These are phyloP conservation scores for Danielia reshetovae DNA, from an alignment of 805 yeast genomes.

Conservation along the genomic window DNA sequence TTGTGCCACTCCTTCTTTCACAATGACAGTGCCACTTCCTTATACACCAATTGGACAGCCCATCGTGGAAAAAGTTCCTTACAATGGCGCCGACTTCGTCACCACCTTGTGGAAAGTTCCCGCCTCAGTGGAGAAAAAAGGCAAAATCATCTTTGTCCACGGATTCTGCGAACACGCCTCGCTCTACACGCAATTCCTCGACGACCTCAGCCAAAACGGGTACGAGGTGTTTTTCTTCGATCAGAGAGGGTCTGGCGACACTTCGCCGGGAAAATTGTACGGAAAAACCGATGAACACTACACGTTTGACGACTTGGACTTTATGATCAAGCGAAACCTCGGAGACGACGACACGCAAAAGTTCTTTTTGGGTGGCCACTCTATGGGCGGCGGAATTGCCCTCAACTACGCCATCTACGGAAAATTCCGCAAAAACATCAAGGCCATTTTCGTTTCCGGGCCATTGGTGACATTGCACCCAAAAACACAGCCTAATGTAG, in stretches of 20 bases:
- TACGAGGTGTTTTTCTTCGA: constrained; percentile 67
- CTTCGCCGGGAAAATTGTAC: constrained; percentile 48
- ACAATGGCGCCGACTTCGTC: constrained; percentile 37
- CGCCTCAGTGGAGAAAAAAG: constrained; percentile 34
- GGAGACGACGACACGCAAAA: constrained; percentile 35
- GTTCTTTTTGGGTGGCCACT: constrained; percentile 60
- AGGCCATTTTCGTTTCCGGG: constrained; percentile 48
- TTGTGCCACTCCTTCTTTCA: too few species aligned
- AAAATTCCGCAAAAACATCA: constrained; percentile 40
- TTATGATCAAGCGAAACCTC: constrained; percentile 45
- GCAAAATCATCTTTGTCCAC: constrained; percentile 59
- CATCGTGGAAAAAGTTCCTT: constrained; percentile 23
- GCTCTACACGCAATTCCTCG: constrained; percentile 50
- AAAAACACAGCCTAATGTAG: constrained; percentile 49
- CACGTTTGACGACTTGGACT: constrained; percentile 57
- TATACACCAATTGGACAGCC: constrained; percentile 34
- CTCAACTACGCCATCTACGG: constrained; percentile 62
- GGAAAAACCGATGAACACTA: constrained; percentile 58
- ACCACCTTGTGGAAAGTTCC: constrained; percentile 42
- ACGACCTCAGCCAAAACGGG: constrained; percentile 48
- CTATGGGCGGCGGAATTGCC: constrained; percentile 79
- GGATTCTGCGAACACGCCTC: constrained; percentile 64
- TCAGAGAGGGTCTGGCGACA: constrained; percentile 73
- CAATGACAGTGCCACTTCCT: constrained; percentile 19
- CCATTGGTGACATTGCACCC: constrained; percentile 62